phyloP scores from a whole-genome alignment of 371 early-diverging fungal species.

The Zychaea mexicana region DNA sequence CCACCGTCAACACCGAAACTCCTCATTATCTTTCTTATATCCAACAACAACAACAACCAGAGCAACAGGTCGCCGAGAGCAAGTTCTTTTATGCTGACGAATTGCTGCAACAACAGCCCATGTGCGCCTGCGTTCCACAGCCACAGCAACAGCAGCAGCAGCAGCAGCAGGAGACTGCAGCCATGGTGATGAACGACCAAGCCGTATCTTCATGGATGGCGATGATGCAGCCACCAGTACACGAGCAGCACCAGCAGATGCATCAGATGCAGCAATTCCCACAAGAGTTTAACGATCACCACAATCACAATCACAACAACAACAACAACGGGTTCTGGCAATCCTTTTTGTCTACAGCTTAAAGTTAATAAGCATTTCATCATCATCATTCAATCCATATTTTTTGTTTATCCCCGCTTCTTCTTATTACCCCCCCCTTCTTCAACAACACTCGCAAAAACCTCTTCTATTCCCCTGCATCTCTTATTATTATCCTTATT shows the following conservation, averaged over 20 bases:
- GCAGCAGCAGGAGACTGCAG: background rate
- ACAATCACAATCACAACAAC: background rate
- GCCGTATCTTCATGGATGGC: background rate
- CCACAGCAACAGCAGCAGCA: background rate
- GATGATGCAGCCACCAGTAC: no score
- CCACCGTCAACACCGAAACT: no score
- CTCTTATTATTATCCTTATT: no score
- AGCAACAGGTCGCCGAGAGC: background rate
- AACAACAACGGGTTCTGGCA: constrained; percentile 14
- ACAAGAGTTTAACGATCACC: background rate
- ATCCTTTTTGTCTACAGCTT: constrained; percentile 10
- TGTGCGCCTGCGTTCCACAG: background rate
- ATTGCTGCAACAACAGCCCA: background rate
- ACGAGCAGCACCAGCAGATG: background rate
- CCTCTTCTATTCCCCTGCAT: no score
- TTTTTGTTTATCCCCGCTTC: background rate
- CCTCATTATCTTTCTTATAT: background rate
- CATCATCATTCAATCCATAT: background rate
- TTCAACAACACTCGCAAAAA: no score
- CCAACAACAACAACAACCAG: no score
- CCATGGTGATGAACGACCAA: background rate
- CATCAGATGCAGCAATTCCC: background rate
- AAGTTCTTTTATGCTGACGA: background rate
- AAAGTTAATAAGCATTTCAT: constrained; percentile 6
- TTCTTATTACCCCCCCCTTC: background rate